Evolutionary conservation across 768 basidiomycete species (phyloP), one percentile per base, ranked within the genome.

Genomic region (Mycena venus): DNA sequence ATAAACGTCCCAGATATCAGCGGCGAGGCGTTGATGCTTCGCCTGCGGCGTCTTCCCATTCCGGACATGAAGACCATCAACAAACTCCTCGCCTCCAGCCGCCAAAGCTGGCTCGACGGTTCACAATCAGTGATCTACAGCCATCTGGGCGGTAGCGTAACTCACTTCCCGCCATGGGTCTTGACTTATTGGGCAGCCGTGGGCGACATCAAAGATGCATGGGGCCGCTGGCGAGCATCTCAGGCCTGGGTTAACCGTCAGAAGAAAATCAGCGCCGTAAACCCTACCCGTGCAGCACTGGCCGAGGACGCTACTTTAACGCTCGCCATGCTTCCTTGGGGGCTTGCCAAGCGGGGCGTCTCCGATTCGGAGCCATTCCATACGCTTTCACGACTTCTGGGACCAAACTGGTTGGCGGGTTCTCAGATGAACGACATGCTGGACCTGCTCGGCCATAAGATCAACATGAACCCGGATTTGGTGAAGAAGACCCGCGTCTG

Each of bases 91-190:
- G 49, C 11, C 19, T n/a, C 11, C 9, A 59, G 42, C 9, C 63
- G 63, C 40, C 71, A 72, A 31, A n/a, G n/a, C n/a, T n/a, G n/a
- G n/a, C n/a, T n/a, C n/a, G n/a, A 72, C 27, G 71, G 71, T 1
- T n/a, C 21, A 14, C 27, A 56, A 38, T 72, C 71, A 4, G 34
- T 72, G 23, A 31, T 55, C 32, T 72, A 72, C 51, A 59, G 40
- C 19, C 71, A 72, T 49, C 7, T 66, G 6, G 63, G 42, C 53
- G 71, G 62, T n/a, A 58, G 29, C 29, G 63, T 55, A 27, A 64
- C 71, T 21, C 67, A 47, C 55, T 68, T 59, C 34, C 67, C 58
- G 55, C 27, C 60, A 11, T 68, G 67, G 67, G 40, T 68, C 55
- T 31, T 68, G 25, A 59, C 67, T 8, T 68, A 38, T 36, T 68